phyloP scores from a whole-genome alignment of 768 basidiomycete species.

The Lyophyllum atratum region DNA sequence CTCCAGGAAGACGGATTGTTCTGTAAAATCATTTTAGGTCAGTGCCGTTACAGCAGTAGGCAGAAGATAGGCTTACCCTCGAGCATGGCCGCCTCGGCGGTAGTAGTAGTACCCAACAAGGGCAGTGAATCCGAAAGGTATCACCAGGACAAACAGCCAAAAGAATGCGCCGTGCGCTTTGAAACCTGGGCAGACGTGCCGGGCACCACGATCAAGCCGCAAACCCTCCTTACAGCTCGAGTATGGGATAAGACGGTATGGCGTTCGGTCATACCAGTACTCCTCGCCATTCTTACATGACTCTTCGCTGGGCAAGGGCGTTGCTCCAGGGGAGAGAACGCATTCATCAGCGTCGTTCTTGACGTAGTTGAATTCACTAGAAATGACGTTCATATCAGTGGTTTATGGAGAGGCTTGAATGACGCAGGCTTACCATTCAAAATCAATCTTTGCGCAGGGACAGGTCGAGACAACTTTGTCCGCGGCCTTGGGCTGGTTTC shows the following conservation, averaged over 20 bases:
- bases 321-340: conserved; percentile 71
- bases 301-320: conserved; percentile 61
- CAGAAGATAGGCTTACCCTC: conserved; percentile 52
- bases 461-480: conserved; percentile 69
- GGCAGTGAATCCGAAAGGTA: conserved; percentile 79
- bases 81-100: conserved; percentile 65
- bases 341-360: conserved; percentile 73
- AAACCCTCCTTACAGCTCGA: conserved; percentile 83
- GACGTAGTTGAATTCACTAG: conserved; percentile 90
- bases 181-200: conserved; percentile 83
- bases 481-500: conserved; percentile 56
- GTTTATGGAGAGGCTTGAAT: not conserved
- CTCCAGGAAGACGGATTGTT: conserved; percentile 77
- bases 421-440: conserved; percentile 78
- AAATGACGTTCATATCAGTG: not conserved
- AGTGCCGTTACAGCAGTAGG: conserved; percentile 7
- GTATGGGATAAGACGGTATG: conserved; percentile 88
- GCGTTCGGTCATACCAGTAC: conserved; percentile 93
- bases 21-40: conserved; percentile 38
- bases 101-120: conserved; percentile 84
- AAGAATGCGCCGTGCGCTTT: conserved; percentile 73
- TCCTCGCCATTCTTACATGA: conserved; percentile 63
- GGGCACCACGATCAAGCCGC: conserved; percentile 73
- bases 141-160: conserved; percentile 77
- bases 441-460: conserved; percentile 71